These are phyloP conservation scores for Leccinum solheimii DNA, from an alignment of 1,284 basidiomycete species.

Conservation along the genomic window DNA sequence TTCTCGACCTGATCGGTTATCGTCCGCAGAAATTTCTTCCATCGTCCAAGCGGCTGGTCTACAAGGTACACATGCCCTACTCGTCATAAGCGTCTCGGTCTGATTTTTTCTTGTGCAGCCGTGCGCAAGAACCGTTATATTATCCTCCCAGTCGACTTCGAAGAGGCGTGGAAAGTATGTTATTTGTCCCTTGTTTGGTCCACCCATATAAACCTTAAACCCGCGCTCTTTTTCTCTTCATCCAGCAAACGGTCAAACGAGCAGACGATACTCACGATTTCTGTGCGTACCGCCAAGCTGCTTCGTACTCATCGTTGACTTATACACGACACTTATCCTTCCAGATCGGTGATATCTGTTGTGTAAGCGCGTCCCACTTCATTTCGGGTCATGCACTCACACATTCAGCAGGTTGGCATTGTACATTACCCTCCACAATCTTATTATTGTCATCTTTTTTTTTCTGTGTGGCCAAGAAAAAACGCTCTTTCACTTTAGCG, in stretches of 20 bases:
- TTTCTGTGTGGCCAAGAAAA: conserved; percentile 15
- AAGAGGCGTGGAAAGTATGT: conserved; percentile 97
- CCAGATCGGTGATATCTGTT: conserved; percentile 30
- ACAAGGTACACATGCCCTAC: conserved; percentile 64
- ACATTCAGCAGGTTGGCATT: conserved; percentile 18
- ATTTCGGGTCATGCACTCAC: conserved; percentile 4
- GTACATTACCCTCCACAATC: conserved; percentile 31
- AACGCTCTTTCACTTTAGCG: conserved; percentile 77
- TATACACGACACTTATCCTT: neutral
- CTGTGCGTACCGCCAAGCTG: conserved; percentile 57
- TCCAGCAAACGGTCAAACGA: conserved; percentile 89
- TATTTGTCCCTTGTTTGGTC: conserved; percentile 46
- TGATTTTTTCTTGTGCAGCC: conserved; percentile 48
- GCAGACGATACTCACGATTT: conserved; percentile 94
- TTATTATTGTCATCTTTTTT: conserved; percentile 25
- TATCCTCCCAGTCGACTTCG: conserved; percentile 96
- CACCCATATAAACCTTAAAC: conserved; percentile 36
- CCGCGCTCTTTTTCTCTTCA: conserved; percentile 36
- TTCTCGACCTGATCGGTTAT: conserved; percentile 93
- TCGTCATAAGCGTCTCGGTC: neutral
- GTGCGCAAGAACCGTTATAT: conserved; percentile 98
- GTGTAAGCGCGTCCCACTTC: conserved; percentile 19
- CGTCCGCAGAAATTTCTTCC: conserved; percentile 93
- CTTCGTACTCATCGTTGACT: neutral
- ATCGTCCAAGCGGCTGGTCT: conserved; percentile 98